These are phyloP conservation scores for Saussurea involucrata DNA, from an alignment of 129 eudicot species.

Conservation along the genomic window DNA sequence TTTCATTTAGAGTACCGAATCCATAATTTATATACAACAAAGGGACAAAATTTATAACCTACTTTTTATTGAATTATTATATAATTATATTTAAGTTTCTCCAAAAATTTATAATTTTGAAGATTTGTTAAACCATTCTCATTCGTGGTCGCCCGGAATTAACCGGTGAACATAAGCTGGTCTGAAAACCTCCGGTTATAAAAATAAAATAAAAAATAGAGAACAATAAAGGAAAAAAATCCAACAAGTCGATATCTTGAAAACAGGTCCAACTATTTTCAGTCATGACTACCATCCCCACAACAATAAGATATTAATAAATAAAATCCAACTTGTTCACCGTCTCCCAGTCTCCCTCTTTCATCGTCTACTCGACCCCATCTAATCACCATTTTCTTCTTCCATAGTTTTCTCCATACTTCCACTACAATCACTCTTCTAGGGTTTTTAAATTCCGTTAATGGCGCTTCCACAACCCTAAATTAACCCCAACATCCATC, in stretches of 20 bases:
- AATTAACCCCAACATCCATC: slow-evolving; percentile 7
- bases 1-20: too few relatives aligned
- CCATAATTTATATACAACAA: too few relatives aligned
- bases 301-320: not conserved
- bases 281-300: not conserved
- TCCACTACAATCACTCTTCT: not conserved
- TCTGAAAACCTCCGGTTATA: too few relatives aligned
- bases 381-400: slow-evolving; percentile 9
- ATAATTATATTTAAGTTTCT: too few relatives aligned
- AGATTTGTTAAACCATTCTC: too few relatives aligned
- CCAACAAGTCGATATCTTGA: not conserved
- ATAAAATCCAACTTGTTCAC: not conserved
- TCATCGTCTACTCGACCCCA: slow-evolving; percentile 14
- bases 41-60: too few relatives aligned
- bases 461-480: slow-evolving; percentile 16
- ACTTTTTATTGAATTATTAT: too few relatives aligned
- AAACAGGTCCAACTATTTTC: not conserved
- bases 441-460: slow-evolving; percentile 28
- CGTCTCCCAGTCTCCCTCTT: slow-evolving; percentile 13
- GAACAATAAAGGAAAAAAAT: too few relatives aligned
- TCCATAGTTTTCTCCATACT: slow-evolving; percentile 29
- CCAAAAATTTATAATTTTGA: too few relatives aligned
- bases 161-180: too few relatives aligned
- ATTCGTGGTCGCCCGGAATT: too few relatives aligned
- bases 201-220: too few relatives aligned